Evolutionary conservation across 2,329 filamentous ascomycete species (phyloP).

Genomic region (Leptographium flavum): DNA sequence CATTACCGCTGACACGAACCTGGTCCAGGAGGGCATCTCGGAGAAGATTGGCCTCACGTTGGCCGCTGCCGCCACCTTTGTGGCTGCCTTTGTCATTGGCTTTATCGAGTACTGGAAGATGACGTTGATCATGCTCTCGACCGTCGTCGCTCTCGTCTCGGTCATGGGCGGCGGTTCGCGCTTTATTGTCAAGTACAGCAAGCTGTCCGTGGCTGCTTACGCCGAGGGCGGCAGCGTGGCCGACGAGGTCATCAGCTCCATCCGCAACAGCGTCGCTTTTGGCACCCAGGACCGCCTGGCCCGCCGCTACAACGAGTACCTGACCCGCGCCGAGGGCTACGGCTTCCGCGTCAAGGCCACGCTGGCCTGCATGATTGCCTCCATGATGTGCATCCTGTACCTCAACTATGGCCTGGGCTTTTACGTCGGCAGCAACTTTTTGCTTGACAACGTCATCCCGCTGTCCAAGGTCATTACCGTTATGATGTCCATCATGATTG

Average conservation of each 20-base stretch:
- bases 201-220: slow-evolving; percentile 63
- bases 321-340: slow-evolving; percentile 57
- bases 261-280: slow-evolving; percentile 85
- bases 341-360: slow-evolving; percentile 63
- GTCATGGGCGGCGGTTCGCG: slow-evolving; percentile 60
- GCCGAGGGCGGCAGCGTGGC: slow-evolving; percentile 76
- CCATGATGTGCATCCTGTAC: slow-evolving; percentile 73
- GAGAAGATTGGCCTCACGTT: slow-evolving; percentile 75
- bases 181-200: slow-evolving; percentile 71
- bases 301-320: slow-evolving; percentile 64
- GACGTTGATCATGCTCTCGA: slow-evolving; percentile 73
- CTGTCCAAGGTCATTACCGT: slow-evolving; percentile 69
- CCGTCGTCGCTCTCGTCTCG: slow-evolving; percentile 64
- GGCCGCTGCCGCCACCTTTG: slow-evolving; percentile 64
- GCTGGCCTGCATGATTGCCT: slow-evolving; percentile 65
- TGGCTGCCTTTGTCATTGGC: slow-evolving; percentile 79
- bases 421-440: slow-evolving; percentile 70
- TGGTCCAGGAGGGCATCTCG: slow-evolving; percentile 86
- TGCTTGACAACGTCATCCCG: slow-evolving; percentile 49
- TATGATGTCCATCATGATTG: slow-evolving; percentile 82
- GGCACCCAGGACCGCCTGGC: slow-evolving; percentile 89
- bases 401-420: slow-evolving; percentile 79
- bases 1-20: slow-evolving; percentile 86
- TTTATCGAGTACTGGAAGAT: slow-evolving; percentile 90
- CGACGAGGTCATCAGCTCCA: slow-evolving; percentile 87